phyloP scores from a whole-genome alignment of 345 rosid species.

The Psidium guajava region DNA sequence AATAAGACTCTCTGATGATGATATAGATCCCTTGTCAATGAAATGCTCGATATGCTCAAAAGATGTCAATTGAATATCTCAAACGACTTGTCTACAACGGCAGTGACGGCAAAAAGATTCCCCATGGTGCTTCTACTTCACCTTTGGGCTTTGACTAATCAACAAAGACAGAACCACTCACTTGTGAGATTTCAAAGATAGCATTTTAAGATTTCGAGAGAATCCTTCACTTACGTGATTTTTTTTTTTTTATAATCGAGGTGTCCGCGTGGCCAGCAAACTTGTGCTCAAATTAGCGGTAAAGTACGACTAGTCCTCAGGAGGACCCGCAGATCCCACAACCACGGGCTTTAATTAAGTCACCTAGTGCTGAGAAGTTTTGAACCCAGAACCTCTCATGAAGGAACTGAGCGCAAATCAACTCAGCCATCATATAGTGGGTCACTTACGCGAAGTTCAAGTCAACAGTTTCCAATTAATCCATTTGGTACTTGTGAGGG shows the following conservation, averaged over 20 bases:
- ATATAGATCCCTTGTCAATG: background rate
- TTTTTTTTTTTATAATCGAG: too few relatives aligned
- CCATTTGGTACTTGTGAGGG: background rate
- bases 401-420: too few relatives aligned
- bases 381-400: too few relatives aligned
- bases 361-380: too few relatives aligned
- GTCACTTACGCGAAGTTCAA: background rate
- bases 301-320: too few relatives aligned
- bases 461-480: background rate
- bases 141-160: background rate
- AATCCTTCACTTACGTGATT: background rate
- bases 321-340: too few relatives aligned
- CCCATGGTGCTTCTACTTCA: background rate
- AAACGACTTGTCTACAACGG: background rate
- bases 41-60: background rate
- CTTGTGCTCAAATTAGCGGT: too few relatives aligned
- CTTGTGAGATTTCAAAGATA: background rate
- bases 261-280: too few relatives aligned
- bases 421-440: too few relatives aligned
- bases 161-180: background rate
- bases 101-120: background rate
- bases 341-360: too few relatives aligned
- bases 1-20: background rate
- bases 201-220: background rate
- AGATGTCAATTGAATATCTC: background rate